Conservation (phyloP, 1,139 yeast species). For the Maudiozyma humilis region DNA sequence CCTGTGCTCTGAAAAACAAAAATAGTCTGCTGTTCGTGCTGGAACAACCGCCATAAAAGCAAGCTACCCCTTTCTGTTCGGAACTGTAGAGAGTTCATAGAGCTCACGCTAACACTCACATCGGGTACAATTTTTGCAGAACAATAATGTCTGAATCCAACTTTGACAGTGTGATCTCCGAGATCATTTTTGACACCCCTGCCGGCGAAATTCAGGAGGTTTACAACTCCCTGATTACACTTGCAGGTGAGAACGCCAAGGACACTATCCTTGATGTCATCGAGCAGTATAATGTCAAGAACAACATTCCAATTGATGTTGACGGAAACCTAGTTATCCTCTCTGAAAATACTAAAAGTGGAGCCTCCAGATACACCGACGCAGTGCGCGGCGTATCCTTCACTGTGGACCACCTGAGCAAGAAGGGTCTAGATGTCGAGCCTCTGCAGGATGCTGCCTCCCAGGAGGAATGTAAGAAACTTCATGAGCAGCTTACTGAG, state of each 20-base stretch:
- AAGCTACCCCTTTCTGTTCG: not conserved
- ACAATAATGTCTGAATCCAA: conserved; percentile 10
- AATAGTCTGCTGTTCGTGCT: not conserved
- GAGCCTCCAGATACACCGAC: conserved; percentile 40
- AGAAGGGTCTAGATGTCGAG: conserved; percentile 43
- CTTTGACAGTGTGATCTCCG: conserved; percentile 22
- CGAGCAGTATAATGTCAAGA: conserved; percentile 38
- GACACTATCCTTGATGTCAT: conserved; percentile 33
- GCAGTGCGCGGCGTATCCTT: conserved; percentile 43
- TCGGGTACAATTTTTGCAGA: no score
- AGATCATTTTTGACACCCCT: conserved; percentile 29
- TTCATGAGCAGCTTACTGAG: conserved; percentile 23
- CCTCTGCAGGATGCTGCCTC: conserved; percentile 24
- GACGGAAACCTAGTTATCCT: conserved; percentile 34
- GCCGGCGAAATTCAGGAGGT: conserved; percentile 34
- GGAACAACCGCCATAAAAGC: not conserved
- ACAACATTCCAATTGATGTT: conserved; percentile 36
- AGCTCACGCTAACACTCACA: no score
- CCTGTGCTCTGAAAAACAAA: no score
- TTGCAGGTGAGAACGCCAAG: conserved; percentile 31
- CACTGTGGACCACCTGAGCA: conserved; percentile 50
- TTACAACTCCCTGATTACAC: conserved; percentile 27
- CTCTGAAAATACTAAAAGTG: conserved; percentile 40
- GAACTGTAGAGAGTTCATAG: no score
- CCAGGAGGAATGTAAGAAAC: conserved; percentile 16